Percentiles rank a stretch among this genome's conserved stretches.
Evolutionary conservation across 805 yeast species (phyloP).

Genomic region (Tetrapisispora arboricola): DNA sequence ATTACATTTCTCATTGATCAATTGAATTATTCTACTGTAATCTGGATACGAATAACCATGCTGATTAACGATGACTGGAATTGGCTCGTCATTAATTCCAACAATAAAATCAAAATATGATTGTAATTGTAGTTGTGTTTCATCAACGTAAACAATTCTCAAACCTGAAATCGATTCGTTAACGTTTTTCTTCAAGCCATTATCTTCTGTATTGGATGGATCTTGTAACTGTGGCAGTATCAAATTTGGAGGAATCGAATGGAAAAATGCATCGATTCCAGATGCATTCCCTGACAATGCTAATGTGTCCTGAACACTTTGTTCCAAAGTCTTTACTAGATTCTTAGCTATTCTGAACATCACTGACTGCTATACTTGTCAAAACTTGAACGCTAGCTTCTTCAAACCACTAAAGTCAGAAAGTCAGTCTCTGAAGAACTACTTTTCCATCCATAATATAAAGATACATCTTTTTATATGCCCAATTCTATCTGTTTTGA

Average conservation of each 20-base stretch:
- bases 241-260: conserved; percentile 27
- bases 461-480: too few species aligned
- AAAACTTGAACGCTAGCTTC: too few species aligned
- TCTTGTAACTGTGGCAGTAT: conserved; percentile 15
- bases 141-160: conserved; percentile 46
- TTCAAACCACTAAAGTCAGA: too few species aligned
- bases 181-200: conserved; percentile 4
- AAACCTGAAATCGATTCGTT: conserved; percentile 38
- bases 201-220: conserved; percentile 2
- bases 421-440: too few species aligned
- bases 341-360: conserved; percentile 60
- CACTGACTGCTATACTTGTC: background rate
- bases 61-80: conserved; percentile 31
- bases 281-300: conserved; percentile 29
- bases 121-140: conserved; percentile 50
- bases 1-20: conserved; percentile 18
- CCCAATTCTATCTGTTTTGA: too few species aligned
- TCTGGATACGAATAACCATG: conserved; percentile 33
- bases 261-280: conserved; percentile 29
- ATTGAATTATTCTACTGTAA: conserved; percentile 29
- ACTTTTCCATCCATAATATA: too few species aligned
- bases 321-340: conserved; percentile 46
- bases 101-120: conserved; percentile 82
- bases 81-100: conserved; percentile 65
- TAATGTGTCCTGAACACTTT: conserved; percentile 29